These are phyloP conservation scores for Globisporangium apiculatum DNA, from an alignment of 352 stramenopile genomes.

Conservation along the genomic window DNA sequence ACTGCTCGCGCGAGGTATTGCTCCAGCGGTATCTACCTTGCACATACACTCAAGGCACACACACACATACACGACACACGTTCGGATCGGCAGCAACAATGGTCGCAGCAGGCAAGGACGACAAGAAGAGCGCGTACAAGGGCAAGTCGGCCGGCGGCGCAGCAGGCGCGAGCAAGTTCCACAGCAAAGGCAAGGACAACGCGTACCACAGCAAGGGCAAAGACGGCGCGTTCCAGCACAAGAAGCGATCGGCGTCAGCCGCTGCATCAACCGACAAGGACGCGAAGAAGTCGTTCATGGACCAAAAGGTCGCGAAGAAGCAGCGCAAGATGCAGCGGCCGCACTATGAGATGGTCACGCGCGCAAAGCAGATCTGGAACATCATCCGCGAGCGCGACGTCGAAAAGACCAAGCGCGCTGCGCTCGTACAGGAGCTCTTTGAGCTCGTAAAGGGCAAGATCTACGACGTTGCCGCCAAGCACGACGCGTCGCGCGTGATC, in stretches of 20 bases:
- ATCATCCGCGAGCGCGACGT: conserved; percentile 87
- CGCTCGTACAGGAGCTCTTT: conserved; percentile 89
- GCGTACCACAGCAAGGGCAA: not conserved
- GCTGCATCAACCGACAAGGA: conserved; percentile 28
- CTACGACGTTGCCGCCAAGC: conserved; percentile 92
- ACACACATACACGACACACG: not conserved
- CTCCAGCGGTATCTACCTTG: too few species aligned
- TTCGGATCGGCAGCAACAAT: not conserved
- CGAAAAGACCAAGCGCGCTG: conserved; percentile 73
- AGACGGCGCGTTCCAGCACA: conserved; percentile 28
- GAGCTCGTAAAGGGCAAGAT: conserved; percentile 91
- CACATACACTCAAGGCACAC: not conserved
- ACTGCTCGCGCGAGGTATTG: too few species aligned
- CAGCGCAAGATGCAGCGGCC: conserved; percentile 92
- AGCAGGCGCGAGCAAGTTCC: conserved; percentile 7
- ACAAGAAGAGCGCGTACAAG: conserved; percentile 14
- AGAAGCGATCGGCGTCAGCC: conserved; percentile 48
- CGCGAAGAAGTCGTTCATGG: conserved; percentile 78
- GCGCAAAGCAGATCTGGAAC: conserved; percentile 95
- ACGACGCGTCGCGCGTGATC: conserved; percentile 94
- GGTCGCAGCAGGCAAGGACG: conserved; percentile 5
- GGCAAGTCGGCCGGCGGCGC: not conserved
- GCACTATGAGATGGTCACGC: conserved; percentile 90
- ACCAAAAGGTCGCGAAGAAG: conserved; percentile 88
- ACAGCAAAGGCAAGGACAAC: conserved; percentile 2